Evolutionary conservation across 2,329 filamentous ascomycete species (phyloP).

Genomic region (Drechslerella stenobrocha): DNA sequence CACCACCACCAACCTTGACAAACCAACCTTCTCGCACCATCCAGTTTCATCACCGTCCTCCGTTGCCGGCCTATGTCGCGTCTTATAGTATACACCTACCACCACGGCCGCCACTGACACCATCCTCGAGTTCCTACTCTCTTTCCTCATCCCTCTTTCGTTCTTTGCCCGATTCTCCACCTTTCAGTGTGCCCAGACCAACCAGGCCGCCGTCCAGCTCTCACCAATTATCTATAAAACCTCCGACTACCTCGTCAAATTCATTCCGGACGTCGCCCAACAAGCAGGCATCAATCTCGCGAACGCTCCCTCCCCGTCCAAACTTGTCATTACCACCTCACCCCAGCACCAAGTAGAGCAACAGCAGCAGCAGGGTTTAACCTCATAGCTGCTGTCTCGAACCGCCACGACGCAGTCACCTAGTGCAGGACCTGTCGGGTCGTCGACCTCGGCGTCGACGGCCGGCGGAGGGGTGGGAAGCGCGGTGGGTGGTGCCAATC

Average conservation of each 20-base stretch:
- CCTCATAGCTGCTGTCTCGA: slow-evolving; percentile 47
- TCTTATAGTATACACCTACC: slow-evolving; percentile 5
- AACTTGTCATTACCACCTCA: slow-evolving; percentile 15
- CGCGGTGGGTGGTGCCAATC: slow-evolving; percentile 61
- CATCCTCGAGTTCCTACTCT: slow-evolving; percentile 12
- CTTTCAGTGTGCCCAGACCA: slow-evolving; percentile 17
- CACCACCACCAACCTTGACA: slow-evolving; percentile 19
- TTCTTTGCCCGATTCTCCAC: slow-evolving; percentile 22
- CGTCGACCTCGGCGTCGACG: slow-evolving; percentile 49
- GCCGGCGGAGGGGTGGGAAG: slow-evolving; percentile 43
- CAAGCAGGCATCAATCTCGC: slow-evolving; percentile 25
- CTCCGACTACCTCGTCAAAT: slow-evolving; percentile 17
- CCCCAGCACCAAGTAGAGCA: slow-evolving; percentile 8
- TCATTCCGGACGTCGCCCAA: neutral
- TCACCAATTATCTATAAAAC: slow-evolving; percentile 35
- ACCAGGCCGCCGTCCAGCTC: slow-evolving; percentile 17
- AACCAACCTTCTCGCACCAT: slow-evolving; percentile 11
- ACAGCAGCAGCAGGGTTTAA: slow-evolving; percentile 47
- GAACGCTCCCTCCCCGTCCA: slow-evolving; percentile 14
- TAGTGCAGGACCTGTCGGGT: slow-evolving; percentile 49
- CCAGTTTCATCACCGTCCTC: slow-evolving; percentile 9
- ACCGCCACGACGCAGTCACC: slow-evolving; percentile 49
- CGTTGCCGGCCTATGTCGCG: slow-evolving; percentile 8
- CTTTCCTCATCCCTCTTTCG: slow-evolving; percentile 26
- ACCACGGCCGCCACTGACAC: slow-evolving; percentile 9